Base-by-base conservation (phyloP, 352 stramenopile species). In the Achlya hypogyna region DNA sequence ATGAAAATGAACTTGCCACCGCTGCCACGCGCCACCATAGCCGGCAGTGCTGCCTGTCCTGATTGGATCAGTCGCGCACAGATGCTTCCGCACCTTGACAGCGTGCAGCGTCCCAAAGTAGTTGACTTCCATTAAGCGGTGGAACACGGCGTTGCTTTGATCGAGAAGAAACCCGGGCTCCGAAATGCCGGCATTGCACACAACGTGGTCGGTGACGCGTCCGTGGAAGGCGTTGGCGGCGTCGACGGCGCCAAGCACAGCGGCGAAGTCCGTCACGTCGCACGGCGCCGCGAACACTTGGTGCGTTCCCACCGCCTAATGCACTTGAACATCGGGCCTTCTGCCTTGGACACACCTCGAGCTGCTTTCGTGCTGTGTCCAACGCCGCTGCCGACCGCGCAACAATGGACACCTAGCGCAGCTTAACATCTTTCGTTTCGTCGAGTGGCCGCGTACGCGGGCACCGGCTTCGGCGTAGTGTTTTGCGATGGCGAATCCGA, bases 401-500 rank as follows among this genome's bases (percentile, higher is more conserved):
- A 20, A 88, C 64, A 23, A 88, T 71, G 10, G 78, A 74, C n/a
- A 84, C 18, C 71, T 75, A 56, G 0, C 4, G 1, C 5, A 42
- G 14, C 14, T 18, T 45, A 9, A 14, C 38, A 18, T 8, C 23
- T 16, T n/a, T 4, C 16, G 25, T 1, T 3, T n/a, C 6, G 49
- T 3, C 2, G 8, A 56, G 25, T 22, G 25, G 10, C 14, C 8
- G 31, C 12, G 51, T 10, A 93, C 79, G 51, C 83, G 82, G 28
- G 82, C 82, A 6, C 77, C 79, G 4, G 72, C 73, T 1, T 68
- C 63, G 0, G 74, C 69, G 49, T 89, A 90, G 10, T 87, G 80
- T 51, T 79, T 84, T 58, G 82, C 82, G 51, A 89, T 77, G 45
- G 78, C 72, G 25, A 90, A 73, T 3, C 82, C 80, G 10, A 88